phyloP scores from a whole-genome alignment of 257 asterid genomes.

The Przewalskia tangutica region DNA sequence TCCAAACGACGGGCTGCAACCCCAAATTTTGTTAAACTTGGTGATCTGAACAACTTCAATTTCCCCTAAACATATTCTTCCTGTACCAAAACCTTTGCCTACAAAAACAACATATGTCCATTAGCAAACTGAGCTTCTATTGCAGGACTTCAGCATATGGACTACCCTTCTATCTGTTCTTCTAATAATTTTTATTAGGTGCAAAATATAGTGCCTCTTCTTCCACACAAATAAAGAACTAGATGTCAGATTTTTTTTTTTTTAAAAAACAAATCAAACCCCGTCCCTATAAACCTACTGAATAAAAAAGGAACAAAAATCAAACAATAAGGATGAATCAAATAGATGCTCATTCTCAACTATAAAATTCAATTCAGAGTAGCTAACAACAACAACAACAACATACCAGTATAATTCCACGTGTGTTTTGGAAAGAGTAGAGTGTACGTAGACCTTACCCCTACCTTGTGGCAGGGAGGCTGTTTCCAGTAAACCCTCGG shows the following conservation, averaged over 20 bases:
- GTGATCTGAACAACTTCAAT: constrained; percentile 56
- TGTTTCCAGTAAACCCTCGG: too few species aligned
- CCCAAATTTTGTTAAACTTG: constrained; percentile 47
- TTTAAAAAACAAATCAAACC: neutral
- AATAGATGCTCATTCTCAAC: neutral
- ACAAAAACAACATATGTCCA: constrained; percentile 10
- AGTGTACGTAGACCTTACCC: too few species aligned
- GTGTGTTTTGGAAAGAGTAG: too few species aligned
- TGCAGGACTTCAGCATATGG: neutral
- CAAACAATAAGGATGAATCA: neutral
- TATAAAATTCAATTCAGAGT: too few species aligned
- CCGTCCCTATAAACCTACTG: neutral
- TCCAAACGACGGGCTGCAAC: constrained; percentile 31
- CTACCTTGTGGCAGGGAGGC: too few species aligned
- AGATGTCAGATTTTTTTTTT: neutral
- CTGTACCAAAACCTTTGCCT: constrained; percentile 69
- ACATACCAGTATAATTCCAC: too few species aligned
- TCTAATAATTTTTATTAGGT: too few species aligned
- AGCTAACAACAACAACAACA: too few species aligned
- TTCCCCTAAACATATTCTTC: constrained; percentile 64
- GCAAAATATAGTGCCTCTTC: neutral
- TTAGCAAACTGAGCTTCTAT: neutral
- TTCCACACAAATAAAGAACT: neutral
- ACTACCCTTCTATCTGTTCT: too few species aligned
- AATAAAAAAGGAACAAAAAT: neutral